These are phyloP conservation scores for Coleophoma cylindrospora DNA, from an alignment of 2,329 filamentous ascomycete genomes.

Conservation along the genomic window DNA sequence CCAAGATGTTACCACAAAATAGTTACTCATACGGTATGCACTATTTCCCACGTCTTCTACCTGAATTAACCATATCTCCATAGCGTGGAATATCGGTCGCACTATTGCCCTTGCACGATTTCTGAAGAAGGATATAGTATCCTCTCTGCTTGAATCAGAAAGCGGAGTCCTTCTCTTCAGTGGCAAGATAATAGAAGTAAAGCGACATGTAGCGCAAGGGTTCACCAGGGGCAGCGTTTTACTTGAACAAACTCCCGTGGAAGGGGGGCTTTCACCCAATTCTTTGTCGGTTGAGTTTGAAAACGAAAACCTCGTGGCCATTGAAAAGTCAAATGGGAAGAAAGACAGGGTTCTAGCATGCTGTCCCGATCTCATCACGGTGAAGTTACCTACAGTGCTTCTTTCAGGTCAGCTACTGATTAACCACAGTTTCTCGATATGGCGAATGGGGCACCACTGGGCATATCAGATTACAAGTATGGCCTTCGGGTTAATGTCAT, in stretches of 20 bases:
- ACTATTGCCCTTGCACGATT: constrained; percentile 41
- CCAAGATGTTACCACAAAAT: constrained; percentile 21
- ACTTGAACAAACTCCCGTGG: constrained; percentile 12
- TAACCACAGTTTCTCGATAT: constrained; percentile 33
- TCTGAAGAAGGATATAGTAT: constrained; percentile 19
- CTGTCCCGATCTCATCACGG: constrained; percentile 23
- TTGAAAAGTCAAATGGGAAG: constrained; percentile 11
- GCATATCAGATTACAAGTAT: constrained; percentile 45
- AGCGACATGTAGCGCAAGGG: constrained; percentile 17
- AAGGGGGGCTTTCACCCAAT: not conserved
- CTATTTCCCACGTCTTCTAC: not conserved
- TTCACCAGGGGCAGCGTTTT: constrained; percentile 23
- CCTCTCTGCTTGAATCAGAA: constrained; percentile 18
- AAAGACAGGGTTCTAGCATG: constrained; percentile 16
- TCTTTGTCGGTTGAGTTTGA: constrained; percentile 22
- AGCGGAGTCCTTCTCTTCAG: constrained; percentile 22
- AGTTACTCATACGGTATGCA: constrained; percentile 22
- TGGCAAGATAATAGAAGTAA: constrained; percentile 23
- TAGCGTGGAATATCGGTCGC: constrained; percentile 49
- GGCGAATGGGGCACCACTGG: constrained; percentile 42
- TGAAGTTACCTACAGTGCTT: not conserved
- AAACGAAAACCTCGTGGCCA: constrained; percentile 23
- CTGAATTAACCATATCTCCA: not conserved
- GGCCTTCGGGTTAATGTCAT: constrained; percentile 45
- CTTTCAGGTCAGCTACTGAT: not conserved